A percentile compares a stretch with the other conserved stretches of the same genome.
Evolutionary conservation across 1,139 yeast genomes (phyloP).

Genomic region (Geotrichum siamense): DNA sequence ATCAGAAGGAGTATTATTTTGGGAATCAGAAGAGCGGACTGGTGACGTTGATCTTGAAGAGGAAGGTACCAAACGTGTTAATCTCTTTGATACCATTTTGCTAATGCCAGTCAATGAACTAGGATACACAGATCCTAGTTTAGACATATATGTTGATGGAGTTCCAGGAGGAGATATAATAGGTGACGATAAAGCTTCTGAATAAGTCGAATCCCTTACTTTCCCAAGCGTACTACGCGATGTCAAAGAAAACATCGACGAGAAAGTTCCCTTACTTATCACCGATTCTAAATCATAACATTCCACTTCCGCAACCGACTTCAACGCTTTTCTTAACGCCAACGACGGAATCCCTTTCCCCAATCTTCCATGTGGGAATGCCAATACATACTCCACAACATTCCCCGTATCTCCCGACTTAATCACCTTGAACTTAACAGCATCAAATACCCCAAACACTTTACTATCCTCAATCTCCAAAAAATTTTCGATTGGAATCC

Average conservation of each 20-base stretch:
- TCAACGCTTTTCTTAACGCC: conserved; percentile 9
- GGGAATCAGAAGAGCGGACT: background rate
- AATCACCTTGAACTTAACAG: conserved; percentile 42
- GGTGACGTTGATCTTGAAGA: conserved; percentile 5
- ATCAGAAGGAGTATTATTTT: background rate
- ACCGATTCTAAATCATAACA: no score
- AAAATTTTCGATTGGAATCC: conserved; percentile 67
- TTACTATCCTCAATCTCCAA: conserved; percentile 50
- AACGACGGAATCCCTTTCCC: conserved; percentile 11
- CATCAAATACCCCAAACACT: conserved; percentile 45
- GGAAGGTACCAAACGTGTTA: background rate
- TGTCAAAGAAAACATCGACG: background rate
- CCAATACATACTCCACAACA: conserved; percentile 58
- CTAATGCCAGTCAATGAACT: conserved; percentile 4
- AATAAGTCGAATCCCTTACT: conserved; percentile 2
- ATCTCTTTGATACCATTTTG: conserved; percentile 1
- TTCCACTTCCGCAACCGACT: background rate
- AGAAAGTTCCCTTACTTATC: background rate
- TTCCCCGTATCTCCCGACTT: conserved; percentile 48
- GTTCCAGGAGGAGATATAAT: conserved; percentile 10
- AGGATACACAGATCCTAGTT: conserved; percentile 1
- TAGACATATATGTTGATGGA: background rate
- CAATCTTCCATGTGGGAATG: conserved; percentile 43
- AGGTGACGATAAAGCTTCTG: background rate
- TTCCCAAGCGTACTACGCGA: background rate